A percentile compares a stretch with the other conserved stretches of the same genome.
Conservation (phyloP, 441 rosid species). For the Croton setiger region DNA sequence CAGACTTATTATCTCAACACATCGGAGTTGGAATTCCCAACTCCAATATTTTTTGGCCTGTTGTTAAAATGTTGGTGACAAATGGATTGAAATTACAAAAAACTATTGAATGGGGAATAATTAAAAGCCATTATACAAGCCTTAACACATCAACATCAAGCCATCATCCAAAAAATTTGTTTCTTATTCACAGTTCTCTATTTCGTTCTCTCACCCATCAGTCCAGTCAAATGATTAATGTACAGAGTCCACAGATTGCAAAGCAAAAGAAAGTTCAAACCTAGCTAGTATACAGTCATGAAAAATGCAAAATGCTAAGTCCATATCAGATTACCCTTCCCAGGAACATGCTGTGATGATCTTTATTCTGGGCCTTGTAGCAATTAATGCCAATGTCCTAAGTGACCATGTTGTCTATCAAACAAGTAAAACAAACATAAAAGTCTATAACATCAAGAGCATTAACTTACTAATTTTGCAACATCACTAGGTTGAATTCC, state of each 20-base stretch:
- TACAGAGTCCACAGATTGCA: neutral
- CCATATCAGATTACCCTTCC: neutral
- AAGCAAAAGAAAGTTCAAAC: neutral
- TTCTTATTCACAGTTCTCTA: neutral
- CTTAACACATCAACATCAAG: neutral
- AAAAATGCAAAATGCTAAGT: neutral
- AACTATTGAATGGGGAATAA: neutral
- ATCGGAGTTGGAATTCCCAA: neutral
- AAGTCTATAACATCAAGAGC: constrained; percentile 6
- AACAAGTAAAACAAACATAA: constrained; percentile 15
- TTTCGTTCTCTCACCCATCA: constrained; percentile 2
- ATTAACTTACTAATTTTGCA: constrained; percentile 67
- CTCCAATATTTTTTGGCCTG: neutral
- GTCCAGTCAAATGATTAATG: neutral
- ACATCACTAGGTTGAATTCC: constrained; percentile 78
- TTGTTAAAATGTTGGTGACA: neutral
- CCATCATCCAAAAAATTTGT: neutral
- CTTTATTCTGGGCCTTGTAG: constrained; percentile 3
- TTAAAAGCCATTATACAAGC: neutral
- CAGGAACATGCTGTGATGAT: neutral
- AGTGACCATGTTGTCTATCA: constrained; percentile 7
- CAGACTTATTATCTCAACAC: constrained; percentile 8
- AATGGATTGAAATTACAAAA: neutral
- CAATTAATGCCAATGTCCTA: constrained; percentile 10
- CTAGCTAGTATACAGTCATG: neutral